Percentiles rank a stretch among this genome's conserved stretches.
phyloP scores from a whole-genome alignment of 202 grass and related monocot species.

The Eragrostis tef region DNA sequence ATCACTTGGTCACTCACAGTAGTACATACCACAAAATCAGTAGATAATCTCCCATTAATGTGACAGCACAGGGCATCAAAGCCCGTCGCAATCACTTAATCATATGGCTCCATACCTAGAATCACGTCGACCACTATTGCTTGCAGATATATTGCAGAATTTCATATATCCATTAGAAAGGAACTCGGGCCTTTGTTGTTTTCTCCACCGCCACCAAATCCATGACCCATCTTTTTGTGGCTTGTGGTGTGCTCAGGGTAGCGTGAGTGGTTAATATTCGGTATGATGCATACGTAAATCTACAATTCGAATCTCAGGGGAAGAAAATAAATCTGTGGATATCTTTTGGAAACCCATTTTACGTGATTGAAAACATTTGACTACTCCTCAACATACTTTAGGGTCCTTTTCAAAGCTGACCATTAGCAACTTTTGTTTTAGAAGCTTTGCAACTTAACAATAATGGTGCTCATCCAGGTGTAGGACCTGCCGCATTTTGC shows the following conservation, averaged over 20 bases:
- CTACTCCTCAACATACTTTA: background rate
- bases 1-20: background rate
- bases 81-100: constrained; percentile 29
- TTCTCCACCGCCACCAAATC: constrained; percentile 44
- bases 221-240: background rate
- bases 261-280: too few relatives aligned
- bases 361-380: background rate
- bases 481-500: background rate
- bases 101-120: constrained; percentile 33
- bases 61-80: background rate
- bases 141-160: background rate
- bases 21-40: constrained; percentile 17
- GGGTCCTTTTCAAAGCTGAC: background rate
- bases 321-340: too few relatives aligned
- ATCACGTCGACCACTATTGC: background rate
- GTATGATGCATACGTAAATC: too few relatives aligned
- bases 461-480: background rate
- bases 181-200: background rate
- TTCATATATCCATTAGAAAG: constrained; percentile 30
- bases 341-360: background rate
- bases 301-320: too few relatives aligned
- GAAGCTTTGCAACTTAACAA: background rate
- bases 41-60: constrained; percentile 11
- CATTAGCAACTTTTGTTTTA: background rate
- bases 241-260: background rate